Conservation (phyloP, 2,329 filamentous ascomycete genomes). For the Pezicula radicicola region DNA sequence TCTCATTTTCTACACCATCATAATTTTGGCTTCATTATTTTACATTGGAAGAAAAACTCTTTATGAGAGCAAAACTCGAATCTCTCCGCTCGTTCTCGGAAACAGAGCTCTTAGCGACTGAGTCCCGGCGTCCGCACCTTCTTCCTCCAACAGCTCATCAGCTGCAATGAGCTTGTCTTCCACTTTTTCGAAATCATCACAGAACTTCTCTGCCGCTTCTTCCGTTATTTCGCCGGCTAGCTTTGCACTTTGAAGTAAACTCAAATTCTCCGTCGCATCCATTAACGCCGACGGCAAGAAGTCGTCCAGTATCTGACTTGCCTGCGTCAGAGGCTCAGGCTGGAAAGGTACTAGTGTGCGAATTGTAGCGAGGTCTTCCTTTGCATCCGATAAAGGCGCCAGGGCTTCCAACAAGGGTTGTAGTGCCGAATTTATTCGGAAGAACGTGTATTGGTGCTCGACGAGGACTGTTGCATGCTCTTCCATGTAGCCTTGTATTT, state of each 20-base stretch:
- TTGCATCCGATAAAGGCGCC: slow-evolving; percentile 24
- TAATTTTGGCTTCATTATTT: neutral
- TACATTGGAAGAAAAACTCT: neutral
- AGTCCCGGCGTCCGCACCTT: slow-evolving; percentile 13
- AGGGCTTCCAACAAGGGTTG: slow-evolving; percentile 59
- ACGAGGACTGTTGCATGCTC: slow-evolving; percentile 55
- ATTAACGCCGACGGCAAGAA: slow-evolving; percentile 92
- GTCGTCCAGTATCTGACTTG: slow-evolving; percentile 77
- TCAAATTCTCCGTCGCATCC: slow-evolving; percentile 82
- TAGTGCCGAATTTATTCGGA: slow-evolving; percentile 74
- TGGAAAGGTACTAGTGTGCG: slow-evolving; percentile 59
- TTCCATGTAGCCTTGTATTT: slow-evolving; percentile 55
- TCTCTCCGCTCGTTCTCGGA: slow-evolving; percentile 30
- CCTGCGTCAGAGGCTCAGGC: slow-evolving; percentile 55
- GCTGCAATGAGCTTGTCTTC: slow-evolving; percentile 58
- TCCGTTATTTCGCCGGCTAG: slow-evolving; percentile 77
- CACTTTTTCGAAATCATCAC: slow-evolving; percentile 74
- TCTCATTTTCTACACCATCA: neutral
- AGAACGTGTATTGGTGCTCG: slow-evolving; percentile 67
- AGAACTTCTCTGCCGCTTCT: slow-evolving; percentile 80
- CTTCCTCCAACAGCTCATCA: slow-evolving; percentile 45
- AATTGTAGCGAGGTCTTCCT: slow-evolving; percentile 56
- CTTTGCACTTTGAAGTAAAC: slow-evolving; percentile 66
- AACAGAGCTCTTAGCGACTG: slow-evolving; percentile 26
- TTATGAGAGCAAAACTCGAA: slow-evolving; percentile 30